Base-by-base conservation (phyloP, 2,329 filamentous ascomycete genomes). In the Geoglossum cookeanum region DNA sequence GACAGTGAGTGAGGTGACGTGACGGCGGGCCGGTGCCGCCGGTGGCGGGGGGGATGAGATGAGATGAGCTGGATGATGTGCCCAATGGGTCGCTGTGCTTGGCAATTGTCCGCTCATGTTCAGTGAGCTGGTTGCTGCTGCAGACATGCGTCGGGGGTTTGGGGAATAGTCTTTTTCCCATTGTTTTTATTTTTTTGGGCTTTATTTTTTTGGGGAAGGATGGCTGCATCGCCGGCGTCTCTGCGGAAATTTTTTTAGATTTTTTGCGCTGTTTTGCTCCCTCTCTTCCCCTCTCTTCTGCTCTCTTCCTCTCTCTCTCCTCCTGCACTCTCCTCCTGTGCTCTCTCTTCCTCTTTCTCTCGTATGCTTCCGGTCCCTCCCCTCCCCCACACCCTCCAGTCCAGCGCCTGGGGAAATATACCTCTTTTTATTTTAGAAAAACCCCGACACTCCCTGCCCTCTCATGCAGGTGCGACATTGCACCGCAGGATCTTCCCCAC, bases 21-120 rank as follows among this genome's bases (percentile, higher is more conserved):
- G 48, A 52, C 48, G 42, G 17, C 49, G 49, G 49, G 49, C 49
- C 49, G 49, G 49, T 53, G 49, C 49, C 49, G 30, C 49, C 42
- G 49, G 22, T 13, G 30, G 39, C 39, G 7, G 39, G 39, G 39
- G 49, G 49, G 33, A 35, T 32, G 49, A 35, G 49, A 53, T 53
- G 49, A 17, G 49, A 53, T 53, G 49, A 53, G 49, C 32, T 35
- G 49, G 49, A 32, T 17, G 32, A 37, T 37, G 11, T 37, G 49
- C 49, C 32, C 30, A 53, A 53, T 53, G 49, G 49, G 22, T 45
- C 30, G 15, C n/a, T n/a, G 35, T 37, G 9, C 37, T 35, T 53
- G 37, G 49, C 49, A 32, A 37, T 37, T 35, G 22, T 22, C 22
- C 22, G 22, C 22, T 53, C 39, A 53, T 53, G 49, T 53, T 53